Base-by-base conservation (phyloP, 495 filamentous ascomycete genomes). In the Penicillium daleae region DNA sequence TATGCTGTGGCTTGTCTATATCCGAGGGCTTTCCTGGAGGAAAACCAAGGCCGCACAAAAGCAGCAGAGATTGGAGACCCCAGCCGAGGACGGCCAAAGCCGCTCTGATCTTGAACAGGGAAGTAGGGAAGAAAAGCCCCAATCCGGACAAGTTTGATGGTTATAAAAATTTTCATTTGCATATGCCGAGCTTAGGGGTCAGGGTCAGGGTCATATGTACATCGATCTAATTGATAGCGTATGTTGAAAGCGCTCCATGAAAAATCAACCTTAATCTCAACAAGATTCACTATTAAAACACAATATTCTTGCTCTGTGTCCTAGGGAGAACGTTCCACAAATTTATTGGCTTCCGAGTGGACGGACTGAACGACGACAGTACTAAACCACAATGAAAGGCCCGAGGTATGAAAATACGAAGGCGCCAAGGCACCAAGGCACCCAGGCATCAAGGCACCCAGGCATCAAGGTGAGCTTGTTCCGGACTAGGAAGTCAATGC, bases 21-120 rank as follows among this genome's bases (percentile, higher is more conserved):
- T 55, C 8, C 67, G 64, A 32, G 79, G 82, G 1, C 64, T 71
- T 35, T 39, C 59, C 42, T 82, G 81, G 79, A 69, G 79, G 27
- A 39, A 68, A 35, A 59, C 7, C 0, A 3, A 71, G 40, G 22
- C 21, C 40, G n/a, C 27, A 2, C 33, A 24, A 31, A 4, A 29
- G 4, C 29, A 40, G 8, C 31, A 44, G 48, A 26, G 19, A 22
- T 8, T 29, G 7, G 22, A 29, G 5, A 31, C 1, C 42, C 0
- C 42, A 13, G 6, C 8, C n/a, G 19, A 46, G 9, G 42, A 46
- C 19, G 2, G 3, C 4, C n/a, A 12, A 10, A 21, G 9, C 19
- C 22, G 12, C 12, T 9, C n/a, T 21, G 42, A 13, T 4, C 8
- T 46, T 46, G 42, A 46, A 22, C 7, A 9, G 8, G 19, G 42